These are phyloP conservation scores for Solanum hybrid DNA, from an alignment of 305 asterid species.

Conservation along the genomic window DNA sequence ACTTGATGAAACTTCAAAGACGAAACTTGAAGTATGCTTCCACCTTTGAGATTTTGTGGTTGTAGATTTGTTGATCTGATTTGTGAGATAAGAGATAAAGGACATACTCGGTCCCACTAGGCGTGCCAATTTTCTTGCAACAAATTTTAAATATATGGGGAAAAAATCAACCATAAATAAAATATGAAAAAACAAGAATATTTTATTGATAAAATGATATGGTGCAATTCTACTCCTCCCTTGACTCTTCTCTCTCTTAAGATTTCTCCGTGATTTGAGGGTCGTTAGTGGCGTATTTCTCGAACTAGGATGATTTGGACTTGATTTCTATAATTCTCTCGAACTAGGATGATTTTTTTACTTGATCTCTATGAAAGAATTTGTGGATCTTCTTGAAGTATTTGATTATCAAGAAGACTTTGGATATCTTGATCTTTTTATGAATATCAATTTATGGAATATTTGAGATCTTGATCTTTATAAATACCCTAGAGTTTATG, in stretches of 20 bases:
- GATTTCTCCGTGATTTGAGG: not conserved
- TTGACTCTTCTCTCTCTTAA: too few relatives aligned
- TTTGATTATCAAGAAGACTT: not conserved
- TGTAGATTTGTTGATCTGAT: too few relatives aligned
- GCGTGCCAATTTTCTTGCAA: not conserved
- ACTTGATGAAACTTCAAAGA: not conserved
- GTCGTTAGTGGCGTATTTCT: not conserved
- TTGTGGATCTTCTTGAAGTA: not conserved
- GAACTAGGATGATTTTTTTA: not conserved
- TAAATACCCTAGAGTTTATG: not conserved
- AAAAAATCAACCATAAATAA: not conserved
- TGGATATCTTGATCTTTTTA: not conserved
- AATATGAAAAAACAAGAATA: too few relatives aligned
- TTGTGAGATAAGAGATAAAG: not conserved
- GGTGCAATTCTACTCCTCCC: not conserved
- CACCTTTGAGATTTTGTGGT: not conserved
- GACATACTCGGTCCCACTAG: not conserved
- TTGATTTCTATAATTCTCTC: not conserved
- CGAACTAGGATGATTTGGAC: too few relatives aligned
- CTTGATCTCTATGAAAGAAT: not conserved
- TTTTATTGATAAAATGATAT: not conserved
- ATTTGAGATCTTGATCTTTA: not conserved
- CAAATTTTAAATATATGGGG: not conserved
- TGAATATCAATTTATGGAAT: not conserved
- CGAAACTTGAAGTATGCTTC: not conserved